Percentiles rank a stretch among this genome's conserved stretches.
Conservation (phyloP, 441 rosid genomes). For the Kokia cookei region DNA sequence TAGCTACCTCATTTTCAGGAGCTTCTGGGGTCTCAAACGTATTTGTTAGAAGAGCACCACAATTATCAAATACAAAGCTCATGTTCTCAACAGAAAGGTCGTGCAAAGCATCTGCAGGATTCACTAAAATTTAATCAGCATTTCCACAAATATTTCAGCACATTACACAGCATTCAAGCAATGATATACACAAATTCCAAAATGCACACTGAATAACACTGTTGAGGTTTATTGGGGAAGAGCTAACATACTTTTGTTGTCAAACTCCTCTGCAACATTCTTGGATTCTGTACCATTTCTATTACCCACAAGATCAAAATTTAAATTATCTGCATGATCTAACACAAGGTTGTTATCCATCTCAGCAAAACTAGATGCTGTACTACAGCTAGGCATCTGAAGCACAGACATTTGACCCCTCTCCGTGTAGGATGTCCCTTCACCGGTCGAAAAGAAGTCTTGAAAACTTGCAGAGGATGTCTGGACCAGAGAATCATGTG, state of each 20-base stretch:
- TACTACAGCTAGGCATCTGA: slow-evolving; percentile 41
- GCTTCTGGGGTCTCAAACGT: slow-evolving; percentile 22
- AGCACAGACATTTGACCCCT: slow-evolving; percentile 30
- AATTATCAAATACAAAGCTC: slow-evolving; percentile 10
- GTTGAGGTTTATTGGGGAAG: background rate
- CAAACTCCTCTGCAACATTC: slow-evolving; percentile 12
- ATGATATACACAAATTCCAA: background rate
- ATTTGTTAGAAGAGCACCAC: slow-evolving; percentile 14
- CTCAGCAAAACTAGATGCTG: slow-evolving; percentile 36
- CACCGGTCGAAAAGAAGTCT: slow-evolving; percentile 27
- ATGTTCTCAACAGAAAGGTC: slow-evolving; percentile 19
- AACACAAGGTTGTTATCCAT: slow-evolving; percentile 26
- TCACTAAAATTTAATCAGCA: slow-evolving; percentile 21
- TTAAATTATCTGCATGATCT: slow-evolving; percentile 24
- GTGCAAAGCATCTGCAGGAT: slow-evolving; percentile 36
- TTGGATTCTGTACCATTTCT: slow-evolving; percentile 25
- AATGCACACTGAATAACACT: slow-evolving; percentile 4
- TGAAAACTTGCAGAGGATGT: slow-evolving; percentile 41
- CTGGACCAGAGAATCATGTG: slow-evolving; percentile 25
- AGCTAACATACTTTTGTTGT: slow-evolving; percentile 31
- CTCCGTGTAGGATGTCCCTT: slow-evolving; percentile 23
- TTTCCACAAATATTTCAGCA: background rate
- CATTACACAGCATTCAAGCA: background rate
- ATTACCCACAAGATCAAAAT: slow-evolving; percentile 14
- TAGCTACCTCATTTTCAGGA: slow-evolving; percentile 18